phyloP scores from a whole-genome alignment of 495 filamentous ascomycete genomes.

The Clavariopsis aquatica region DNA sequence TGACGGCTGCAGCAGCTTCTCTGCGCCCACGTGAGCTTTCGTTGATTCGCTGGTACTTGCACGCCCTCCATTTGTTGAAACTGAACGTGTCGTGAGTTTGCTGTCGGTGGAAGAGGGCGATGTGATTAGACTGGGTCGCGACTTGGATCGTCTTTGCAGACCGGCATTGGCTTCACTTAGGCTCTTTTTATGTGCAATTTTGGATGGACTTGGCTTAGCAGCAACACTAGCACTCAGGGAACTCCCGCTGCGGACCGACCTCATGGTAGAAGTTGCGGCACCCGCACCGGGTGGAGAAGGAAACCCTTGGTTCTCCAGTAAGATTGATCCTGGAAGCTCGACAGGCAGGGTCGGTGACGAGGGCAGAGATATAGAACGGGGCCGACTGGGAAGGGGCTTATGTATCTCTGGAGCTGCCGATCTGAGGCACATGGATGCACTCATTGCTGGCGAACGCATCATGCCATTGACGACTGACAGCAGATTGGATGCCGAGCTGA shows the following conservation, averaged over 20 bases:
- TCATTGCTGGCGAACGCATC: conserved; percentile 43
- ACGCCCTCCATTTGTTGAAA: conserved; percentile 31
- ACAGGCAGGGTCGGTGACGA: conserved; percentile 38
- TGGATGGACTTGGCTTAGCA: conserved; percentile 25
- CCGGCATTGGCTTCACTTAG: conserved; percentile 29
- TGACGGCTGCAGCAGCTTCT: conserved; percentile 31
- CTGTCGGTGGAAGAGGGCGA: conserved; percentile 37
- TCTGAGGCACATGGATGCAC: conserved; percentile 34
- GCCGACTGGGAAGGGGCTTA: conserved; percentile 41
- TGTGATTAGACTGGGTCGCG: conserved; percentile 24
- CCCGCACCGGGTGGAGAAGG: conserved; percentile 29
- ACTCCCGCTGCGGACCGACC: conserved; percentile 34
- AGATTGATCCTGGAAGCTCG: conserved; percentile 45
- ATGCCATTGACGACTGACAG: conserved; percentile 46
- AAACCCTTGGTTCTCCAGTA: conserved; percentile 41
- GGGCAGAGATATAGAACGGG: conserved; percentile 43
- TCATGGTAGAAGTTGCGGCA: conserved; percentile 31
- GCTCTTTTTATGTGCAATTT: conserved; percentile 34
- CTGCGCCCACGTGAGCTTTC: conserved; percentile 22
- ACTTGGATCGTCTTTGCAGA: conserved; percentile 33
- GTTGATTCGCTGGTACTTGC: conserved; percentile 31
- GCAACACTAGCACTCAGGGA: conserved; percentile 28
- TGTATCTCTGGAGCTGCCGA: conserved; percentile 21
- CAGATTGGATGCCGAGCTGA: conserved; percentile 43
- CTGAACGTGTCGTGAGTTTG: conserved; percentile 37